phyloP scores from a whole-genome alignment of 2,329 filamentous ascomycete genomes.

The Epichloe scottii region DNA sequence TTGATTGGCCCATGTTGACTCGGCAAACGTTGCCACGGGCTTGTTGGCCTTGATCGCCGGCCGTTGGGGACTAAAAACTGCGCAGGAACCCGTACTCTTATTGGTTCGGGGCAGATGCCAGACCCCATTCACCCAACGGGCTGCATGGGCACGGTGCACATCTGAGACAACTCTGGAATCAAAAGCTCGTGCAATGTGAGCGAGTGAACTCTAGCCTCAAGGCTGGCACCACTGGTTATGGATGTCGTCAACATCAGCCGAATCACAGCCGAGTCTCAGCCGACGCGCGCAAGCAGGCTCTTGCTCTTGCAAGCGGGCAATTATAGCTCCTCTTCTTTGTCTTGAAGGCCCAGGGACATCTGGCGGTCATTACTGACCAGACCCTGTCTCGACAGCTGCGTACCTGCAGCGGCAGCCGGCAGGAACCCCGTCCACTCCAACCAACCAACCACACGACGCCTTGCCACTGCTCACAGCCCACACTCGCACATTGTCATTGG shows the following conservation, averaged over 20 bases:
- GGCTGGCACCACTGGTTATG: background rate
- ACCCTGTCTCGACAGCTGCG: background rate
- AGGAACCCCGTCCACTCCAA: background rate
- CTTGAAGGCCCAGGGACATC: background rate
- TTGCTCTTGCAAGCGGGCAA: background rate
- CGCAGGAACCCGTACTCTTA: too few relatives aligned
- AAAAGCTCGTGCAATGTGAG: background rate
- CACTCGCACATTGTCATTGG: background rate
- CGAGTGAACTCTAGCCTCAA: too few relatives aligned
- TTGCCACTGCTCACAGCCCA: background rate
- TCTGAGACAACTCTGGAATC: background rate
- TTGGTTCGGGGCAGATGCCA: too few relatives aligned
- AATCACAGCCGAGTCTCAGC: background rate
- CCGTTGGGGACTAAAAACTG: too few relatives aligned
- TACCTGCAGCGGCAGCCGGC: constrained; percentile 2
- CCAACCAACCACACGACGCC: background rate
- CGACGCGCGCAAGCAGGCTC: background rate
- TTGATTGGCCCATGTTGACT: too few relatives aligned
- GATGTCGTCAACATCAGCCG: background rate
- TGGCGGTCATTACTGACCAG: background rate
- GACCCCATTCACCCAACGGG: too few relatives aligned
- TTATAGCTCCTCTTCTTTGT: background rate
- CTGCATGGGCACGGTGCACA: too few relatives aligned
- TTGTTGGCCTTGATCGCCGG: too few relatives aligned
- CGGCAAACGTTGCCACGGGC: too few relatives aligned